Base-by-base conservation (phyloP, 768 basidiomycete genomes). In the Agaricus subrufescens region DNA sequence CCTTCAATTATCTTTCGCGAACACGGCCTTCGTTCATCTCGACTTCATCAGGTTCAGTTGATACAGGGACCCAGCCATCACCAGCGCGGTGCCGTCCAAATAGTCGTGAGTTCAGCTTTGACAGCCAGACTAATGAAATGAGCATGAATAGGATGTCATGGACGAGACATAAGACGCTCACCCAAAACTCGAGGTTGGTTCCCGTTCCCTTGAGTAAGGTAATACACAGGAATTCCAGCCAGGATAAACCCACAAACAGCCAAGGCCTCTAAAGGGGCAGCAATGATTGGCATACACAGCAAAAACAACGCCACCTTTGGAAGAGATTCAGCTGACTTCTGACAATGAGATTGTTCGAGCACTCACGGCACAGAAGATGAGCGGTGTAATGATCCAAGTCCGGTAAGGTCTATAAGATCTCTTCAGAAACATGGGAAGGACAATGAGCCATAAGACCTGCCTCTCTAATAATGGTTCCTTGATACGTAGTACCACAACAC, bases 241-340 rank as follows among this genome's bases (percentile, higher is more conserved):
- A 85, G 73, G 12, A 94, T 83, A 27, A 49, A 58, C 48, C 94
- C 87, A 54, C 97, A 76, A 5, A 94, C 95, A 7, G 94, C 86
- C 5, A 91, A 68, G 0, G 95, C 94, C 67, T 96, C 89, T 12
- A 86, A 73, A 6, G 96, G 96, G 23, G 95, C 94, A 3, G 96
- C 96, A 55, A 95, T 87, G 50, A 96, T 78, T 1, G 95, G 94
- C 92, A 99, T 96, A 63, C 87, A 89, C 9, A 99, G 75, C 51
- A 98, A 76, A 72, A 95, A 95, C 50, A 94, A 73, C 2, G 94
- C 92, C 10, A 94, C 88, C 89, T 91, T 56, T 50, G 11, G 34
- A 11, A 11, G 34, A 7, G 49, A 51, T 34, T 27, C 40, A 34
- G 34, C 29, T 45, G 2, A 34, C 34, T 34, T n/a, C 39, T 23